These are phyloP conservation scores for Globisporangium rhizosaccharum DNA, from an alignment of 352 stramenopile species.

Conservation along the genomic window DNA sequence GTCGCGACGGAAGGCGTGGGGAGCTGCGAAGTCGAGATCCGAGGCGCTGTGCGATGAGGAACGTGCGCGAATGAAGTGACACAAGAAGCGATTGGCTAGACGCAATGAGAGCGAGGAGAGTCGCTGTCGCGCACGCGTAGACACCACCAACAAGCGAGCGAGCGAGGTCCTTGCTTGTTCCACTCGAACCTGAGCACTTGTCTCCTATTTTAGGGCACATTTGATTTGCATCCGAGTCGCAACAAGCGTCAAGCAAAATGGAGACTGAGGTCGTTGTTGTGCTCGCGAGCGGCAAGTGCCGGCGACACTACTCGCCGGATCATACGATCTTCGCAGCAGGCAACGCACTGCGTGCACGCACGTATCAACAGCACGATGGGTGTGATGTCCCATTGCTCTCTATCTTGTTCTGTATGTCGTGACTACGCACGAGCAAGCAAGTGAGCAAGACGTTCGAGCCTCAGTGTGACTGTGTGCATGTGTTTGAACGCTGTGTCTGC, in stretches of 20 bases:
- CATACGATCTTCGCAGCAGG: constrained; percentile 40
- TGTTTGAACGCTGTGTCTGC: not conserved
- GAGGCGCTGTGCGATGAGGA: constrained; percentile 34
- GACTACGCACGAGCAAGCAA: not conserved
- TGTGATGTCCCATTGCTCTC: constrained; percentile 2
- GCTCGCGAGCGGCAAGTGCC: constrained; percentile 39
- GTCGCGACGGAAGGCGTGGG: constrained; percentile 55
- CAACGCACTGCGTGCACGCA: constrained; percentile 31
- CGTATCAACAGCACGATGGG: constrained; percentile 38
- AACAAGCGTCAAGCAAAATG: not conserved
- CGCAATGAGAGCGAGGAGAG: no score
- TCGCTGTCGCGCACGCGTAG: no score
- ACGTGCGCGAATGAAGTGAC: not conserved
- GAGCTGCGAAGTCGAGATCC: constrained; percentile 40
- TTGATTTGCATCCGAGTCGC: not conserved
- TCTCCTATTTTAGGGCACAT: constrained; percentile 4
- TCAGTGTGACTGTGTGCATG: no score
- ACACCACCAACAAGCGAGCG: no score
- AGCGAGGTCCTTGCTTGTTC: no score
- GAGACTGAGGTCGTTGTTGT: constrained; percentile 27
- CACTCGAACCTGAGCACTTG: no score
- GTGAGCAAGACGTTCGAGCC: not conserved
- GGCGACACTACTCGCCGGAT: constrained; percentile 45
- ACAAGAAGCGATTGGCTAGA: not conserved
- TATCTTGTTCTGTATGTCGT: not conserved